phyloP scores from a whole-genome alignment of 164 flowering plant genomes.

The Chloranthus sessilifolius region DNA sequence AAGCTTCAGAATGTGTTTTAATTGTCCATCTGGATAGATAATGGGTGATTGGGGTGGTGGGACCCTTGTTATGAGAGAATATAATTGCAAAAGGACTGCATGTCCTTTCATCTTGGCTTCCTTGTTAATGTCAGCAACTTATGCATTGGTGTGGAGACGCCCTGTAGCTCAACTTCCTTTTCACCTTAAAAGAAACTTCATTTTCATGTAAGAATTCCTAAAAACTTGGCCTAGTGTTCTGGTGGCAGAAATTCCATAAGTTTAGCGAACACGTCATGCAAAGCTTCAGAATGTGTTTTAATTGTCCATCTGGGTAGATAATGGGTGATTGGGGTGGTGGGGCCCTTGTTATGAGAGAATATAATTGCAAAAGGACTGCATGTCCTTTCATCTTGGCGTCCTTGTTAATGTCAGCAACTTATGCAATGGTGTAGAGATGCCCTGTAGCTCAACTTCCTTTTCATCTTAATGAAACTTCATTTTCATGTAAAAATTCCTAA shows the following conservation, averaged over 20 bases:
- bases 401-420: not conserved
- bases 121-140: not conserved
- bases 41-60: not conserved
- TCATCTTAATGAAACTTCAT: not conserved
- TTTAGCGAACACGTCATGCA: not conserved
- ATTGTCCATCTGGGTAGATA: not conserved
- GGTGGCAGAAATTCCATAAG: not conserved
- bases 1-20: not conserved
- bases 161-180: not conserved
- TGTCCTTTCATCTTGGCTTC: not conserved
- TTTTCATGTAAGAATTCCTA: not conserved
- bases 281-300: not conserved
- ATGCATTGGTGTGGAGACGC: not conserved
- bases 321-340: not conserved
- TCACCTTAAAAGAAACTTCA: not conserved
- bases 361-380: not conserved
- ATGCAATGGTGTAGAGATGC: not conserved
- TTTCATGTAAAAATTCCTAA: not conserved
- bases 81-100: not conserved
- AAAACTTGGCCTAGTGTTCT: constrained; percentile 4
- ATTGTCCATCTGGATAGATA: not conserved
- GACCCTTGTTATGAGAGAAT: not conserved
- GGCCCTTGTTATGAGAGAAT: not conserved
- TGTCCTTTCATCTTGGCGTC: not conserved
- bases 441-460: not conserved